phyloP scores from a whole-genome alignment of 768 basidiomycete genomes.

The Calocybe gangraenosa region DNA sequence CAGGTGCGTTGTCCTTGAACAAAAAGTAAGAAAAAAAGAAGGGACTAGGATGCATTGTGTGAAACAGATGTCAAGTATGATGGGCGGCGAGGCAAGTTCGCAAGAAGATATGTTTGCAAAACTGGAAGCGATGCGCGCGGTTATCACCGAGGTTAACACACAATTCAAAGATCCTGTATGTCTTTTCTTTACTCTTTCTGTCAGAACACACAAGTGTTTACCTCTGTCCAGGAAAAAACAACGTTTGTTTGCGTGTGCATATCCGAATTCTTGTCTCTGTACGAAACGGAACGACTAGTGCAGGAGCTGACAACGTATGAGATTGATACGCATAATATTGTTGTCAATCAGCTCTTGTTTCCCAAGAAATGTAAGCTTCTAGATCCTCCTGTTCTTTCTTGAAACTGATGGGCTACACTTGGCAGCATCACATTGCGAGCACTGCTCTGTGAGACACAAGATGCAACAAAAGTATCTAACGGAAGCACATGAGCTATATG shows the following conservation, averaged over 20 bases:
- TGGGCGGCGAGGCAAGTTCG: conserved; percentile 86
- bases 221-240: conserved; percentile 71
- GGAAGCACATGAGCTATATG: conserved; percentile 96
- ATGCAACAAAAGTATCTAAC: conserved; percentile 99
- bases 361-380: conserved; percentile 73
- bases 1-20: conserved; percentile 40
- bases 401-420: neutral
- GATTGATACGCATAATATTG: conserved; percentile 98
- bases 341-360: conserved; percentile 96
- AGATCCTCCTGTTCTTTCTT: neutral
- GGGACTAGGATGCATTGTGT: neutral
- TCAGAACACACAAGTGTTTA: neutral
- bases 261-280: conserved; percentile 95
- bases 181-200: conserved; percentile 9
- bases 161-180: conserved; percentile 98
- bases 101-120: conserved; percentile 99
- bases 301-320: conserved; percentile 93
- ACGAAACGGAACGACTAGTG: conserved; percentile 97
- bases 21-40: neutral
- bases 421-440: conserved; percentile 88
- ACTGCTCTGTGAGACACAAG: conserved; percentile 89
- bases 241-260: conserved; percentile 99
- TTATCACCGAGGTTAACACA: conserved; percentile 97
- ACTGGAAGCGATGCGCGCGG: conserved; percentile 92
- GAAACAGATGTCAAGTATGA: conserved; percentile 86